Evolutionary conservation across 441 rosid species (phyloP).

Genomic region (Metrosideros polymorpha): DNA sequence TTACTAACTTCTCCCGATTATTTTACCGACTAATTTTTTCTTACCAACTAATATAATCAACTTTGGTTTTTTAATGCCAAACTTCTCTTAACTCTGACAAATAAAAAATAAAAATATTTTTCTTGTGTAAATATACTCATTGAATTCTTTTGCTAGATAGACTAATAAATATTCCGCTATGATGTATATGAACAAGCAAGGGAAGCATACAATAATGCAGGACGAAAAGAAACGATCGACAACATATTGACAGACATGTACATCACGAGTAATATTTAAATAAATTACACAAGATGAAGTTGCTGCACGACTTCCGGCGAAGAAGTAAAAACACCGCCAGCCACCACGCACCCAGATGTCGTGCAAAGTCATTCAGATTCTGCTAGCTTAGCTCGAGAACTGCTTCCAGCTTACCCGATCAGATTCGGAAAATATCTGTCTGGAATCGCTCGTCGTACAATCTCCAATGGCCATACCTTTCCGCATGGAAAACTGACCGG

Average conservation of each 20-base stretch:
- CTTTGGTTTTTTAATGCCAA: too few relatives aligned
- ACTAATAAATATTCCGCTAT: not conserved
- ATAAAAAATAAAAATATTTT: too few relatives aligned
- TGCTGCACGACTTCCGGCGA: not conserved
- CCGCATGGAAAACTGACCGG: slow-evolving; percentile 36
- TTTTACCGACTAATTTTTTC: too few relatives aligned
- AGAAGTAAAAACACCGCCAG: not conserved
- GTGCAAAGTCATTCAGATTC: not conserved
- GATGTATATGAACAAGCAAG: not conserved
- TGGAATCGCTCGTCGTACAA: slow-evolving; percentile 74
- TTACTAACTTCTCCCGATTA: too few relatives aligned
- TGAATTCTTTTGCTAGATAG: too few relatives aligned
- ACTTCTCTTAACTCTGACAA: too few relatives aligned
- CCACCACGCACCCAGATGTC: not conserved
- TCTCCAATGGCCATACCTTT: slow-evolving; percentile 69
- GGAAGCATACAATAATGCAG: not conserved
- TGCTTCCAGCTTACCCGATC: not conserved
- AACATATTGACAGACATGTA: not conserved
- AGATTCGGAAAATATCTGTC: slow-evolving; percentile 55
- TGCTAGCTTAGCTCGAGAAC: not conserved
- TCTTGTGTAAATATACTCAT: too few relatives aligned
- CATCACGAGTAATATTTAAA: not conserved
- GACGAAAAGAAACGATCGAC: not conserved
- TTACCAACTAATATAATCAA: too few relatives aligned
- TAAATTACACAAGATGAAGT: not conserved